These are phyloP conservation scores for Yamadazyma sp. DNA, from an alignment of 805 yeast species.

Conservation along the genomic window DNA sequence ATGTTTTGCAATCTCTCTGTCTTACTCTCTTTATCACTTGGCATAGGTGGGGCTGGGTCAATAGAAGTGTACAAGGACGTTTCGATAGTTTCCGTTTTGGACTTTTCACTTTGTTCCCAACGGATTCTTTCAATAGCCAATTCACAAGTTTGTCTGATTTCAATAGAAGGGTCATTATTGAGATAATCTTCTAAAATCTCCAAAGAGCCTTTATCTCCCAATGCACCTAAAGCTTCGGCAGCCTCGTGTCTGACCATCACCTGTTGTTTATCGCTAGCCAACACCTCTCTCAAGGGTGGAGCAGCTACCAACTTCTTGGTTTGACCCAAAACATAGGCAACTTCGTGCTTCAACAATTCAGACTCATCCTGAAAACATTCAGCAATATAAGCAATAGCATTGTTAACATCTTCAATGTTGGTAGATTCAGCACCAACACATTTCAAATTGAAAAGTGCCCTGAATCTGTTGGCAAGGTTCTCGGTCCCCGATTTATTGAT, in stretches of 20 bases:
- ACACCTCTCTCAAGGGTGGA: slow-evolving; percentile 69
- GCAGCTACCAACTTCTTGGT: slow-evolving; percentile 82
- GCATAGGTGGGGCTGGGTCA: slow-evolving; percentile 98
- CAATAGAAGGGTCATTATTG: slow-evolving; percentile 74
- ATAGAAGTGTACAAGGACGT: slow-evolving; percentile 79
- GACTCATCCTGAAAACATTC: slow-evolving; percentile 79
- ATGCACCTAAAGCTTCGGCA: slow-evolving; percentile 97
- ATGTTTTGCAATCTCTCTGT: slow-evolving; percentile 64
- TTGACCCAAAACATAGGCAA: slow-evolving; percentile 96
- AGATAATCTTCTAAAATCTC: slow-evolving; percentile 62
- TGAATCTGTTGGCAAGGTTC: slow-evolving; percentile 81
- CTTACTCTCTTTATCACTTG: slow-evolving; percentile 53
- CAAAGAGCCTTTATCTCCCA: slow-evolving; percentile 77
- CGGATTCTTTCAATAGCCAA: slow-evolving; percentile 91
- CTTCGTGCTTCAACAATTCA: slow-evolving; percentile 94
- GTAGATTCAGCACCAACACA: slow-evolving; percentile 76
- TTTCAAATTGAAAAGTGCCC: slow-evolving; percentile 91
- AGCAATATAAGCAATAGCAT: slow-evolving; percentile 79
- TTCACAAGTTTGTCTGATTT: slow-evolving; percentile 96
- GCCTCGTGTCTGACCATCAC: slow-evolving; percentile 99
- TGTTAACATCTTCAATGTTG: slow-evolving; percentile 52
- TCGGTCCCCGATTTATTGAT: slow-evolving; percentile 64
- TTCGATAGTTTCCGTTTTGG: slow-evolving; percentile 69
- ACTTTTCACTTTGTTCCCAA: slow-evolving; percentile 77
- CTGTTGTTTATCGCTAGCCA: slow-evolving; percentile 67